These are phyloP conservation scores for Penicillium sp. DNA, from an alignment of 2,329 filamentous ascomycete genomes.

Conservation along the genomic window DNA sequence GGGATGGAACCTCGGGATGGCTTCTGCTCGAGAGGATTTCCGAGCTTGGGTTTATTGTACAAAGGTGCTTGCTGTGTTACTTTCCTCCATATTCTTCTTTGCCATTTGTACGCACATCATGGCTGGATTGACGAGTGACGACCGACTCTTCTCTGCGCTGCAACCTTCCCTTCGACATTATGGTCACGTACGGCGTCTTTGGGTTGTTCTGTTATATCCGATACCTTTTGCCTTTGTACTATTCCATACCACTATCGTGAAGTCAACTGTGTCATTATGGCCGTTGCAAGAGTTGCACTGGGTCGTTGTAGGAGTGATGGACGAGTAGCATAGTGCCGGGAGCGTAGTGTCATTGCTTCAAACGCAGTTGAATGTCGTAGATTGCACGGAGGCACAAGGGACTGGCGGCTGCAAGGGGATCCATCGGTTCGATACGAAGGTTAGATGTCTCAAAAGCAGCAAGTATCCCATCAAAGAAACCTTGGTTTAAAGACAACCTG, in stretches of 20 bases:
- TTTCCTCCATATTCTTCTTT: background rate
- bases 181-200: conserved; percentile 19
- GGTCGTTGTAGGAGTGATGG: background rate
- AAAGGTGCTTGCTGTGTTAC: background rate
- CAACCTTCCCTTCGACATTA: conserved; percentile 8
- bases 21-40: background rate
- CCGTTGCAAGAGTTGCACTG: background rate
- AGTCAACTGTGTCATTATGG: background rate
- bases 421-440: background rate
- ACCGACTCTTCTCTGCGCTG: conserved; percentile 14
- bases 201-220: conserved; percentile 13
- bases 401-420: background rate
- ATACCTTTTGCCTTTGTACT: conserved; percentile 18
- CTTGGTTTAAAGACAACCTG: background rate
- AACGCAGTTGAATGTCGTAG: background rate
- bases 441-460: background rate
- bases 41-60: background rate
- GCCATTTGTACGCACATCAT: background rate
- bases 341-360: background rate
- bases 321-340: background rate
- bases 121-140: conserved; percentile 19
- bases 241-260: conserved; percentile 12
- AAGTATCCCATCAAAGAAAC: background rate
- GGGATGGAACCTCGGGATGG: background rate
- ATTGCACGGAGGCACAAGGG: background rate